Evolutionary conservation across 2,329 filamentous ascomycete species (phyloP).

Genomic region (Pseudocercospora eumusae): DNA sequence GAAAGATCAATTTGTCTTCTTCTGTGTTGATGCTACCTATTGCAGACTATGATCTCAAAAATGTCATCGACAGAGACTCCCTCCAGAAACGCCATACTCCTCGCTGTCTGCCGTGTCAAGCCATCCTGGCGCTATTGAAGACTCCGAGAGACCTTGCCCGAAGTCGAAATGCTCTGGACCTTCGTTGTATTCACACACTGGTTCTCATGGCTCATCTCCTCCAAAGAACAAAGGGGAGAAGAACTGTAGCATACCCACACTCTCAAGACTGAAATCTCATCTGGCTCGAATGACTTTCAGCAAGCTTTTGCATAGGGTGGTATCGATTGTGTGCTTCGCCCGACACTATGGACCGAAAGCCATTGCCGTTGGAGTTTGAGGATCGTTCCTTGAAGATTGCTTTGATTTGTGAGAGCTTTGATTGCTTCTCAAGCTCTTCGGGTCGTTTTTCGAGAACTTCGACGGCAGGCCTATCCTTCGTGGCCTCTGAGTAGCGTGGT

Average conservation of each 20-base stretch:
- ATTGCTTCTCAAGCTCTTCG: not conserved
- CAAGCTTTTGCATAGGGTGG: slow-evolving; percentile 6
- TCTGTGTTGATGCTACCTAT: not conserved
- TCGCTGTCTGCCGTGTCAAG: not conserved
- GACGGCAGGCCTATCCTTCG: slow-evolving; percentile 9
- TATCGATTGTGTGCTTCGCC: slow-evolving; percentile 8
- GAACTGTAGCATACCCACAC: not conserved
- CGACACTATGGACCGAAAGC: not conserved
- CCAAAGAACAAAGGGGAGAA: not conserved
- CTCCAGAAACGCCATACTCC: not conserved
- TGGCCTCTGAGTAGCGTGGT: slow-evolving; percentile 15
- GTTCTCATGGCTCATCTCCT: too few species aligned
- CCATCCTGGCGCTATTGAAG: not conserved
- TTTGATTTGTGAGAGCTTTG: not conserved
- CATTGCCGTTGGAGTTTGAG: not conserved
- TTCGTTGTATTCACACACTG: too few species aligned
- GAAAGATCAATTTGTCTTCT: too few species aligned
- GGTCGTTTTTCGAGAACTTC: slow-evolving; percentile 10
- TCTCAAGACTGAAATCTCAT: slow-evolving; percentile 1
- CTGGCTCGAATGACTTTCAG: slow-evolving; percentile 5
- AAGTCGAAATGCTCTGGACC: not conserved
- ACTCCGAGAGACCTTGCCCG: not conserved
- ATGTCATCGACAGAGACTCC: not conserved
- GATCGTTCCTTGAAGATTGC: slow-evolving; percentile 1
- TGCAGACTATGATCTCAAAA: not conserved